Evolutionary conservation across 139 green algal genomes (phyloP), one percentile per base, ranked within the genome.

Genomic region (Auxenochlorella protothecoides): DNA sequence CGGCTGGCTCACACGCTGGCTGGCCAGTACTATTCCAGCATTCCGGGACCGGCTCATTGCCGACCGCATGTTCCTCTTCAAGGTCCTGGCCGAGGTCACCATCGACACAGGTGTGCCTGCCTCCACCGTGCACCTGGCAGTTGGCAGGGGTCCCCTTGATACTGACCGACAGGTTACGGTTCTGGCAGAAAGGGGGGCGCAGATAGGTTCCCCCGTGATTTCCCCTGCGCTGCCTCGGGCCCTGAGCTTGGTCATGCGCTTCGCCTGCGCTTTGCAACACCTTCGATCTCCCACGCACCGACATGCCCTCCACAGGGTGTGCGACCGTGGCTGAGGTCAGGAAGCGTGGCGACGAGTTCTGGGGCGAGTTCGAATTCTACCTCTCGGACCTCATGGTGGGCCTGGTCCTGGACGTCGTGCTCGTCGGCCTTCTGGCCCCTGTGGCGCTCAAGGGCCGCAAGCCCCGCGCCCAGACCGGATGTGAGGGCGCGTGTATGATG

Each of bases 311-410:
- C 56, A 56, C 81, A 86, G 92, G 81, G 6, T 98, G 93, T 78
- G 90, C 92, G 0, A 98, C 93, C 0, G 85, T 97, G 8, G 93
- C 93, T 0, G 93, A 98, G 78, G 85, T 98, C 60, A 84, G 90
- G 78, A 98, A 98, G 87, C 89, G 93, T 27, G 93, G 91, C 57
- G 78, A 93, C 12, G 85, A 96, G 27, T 98, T 98, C 77, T 98
- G 92, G 91, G 70, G 69, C 15, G 91, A 98, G 86, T 96, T 98
- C 81, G 93, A 98, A 75, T 94, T 98, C 65, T 98, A 98, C 83
- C 72, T 97, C 57, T 93, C 85, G 0, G 93, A 98, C 77, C 72
- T 97, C 74, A 53, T 96, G 51, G 93, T 98, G 54, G 81, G 92
- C 5, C 70, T 90, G 8, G 89, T 96, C 65, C 69, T 98, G 80